Base-by-base conservation (phyloP, 2,329 filamentous ascomycete species). In the Sclerotinia sclerotiorum region DNA sequence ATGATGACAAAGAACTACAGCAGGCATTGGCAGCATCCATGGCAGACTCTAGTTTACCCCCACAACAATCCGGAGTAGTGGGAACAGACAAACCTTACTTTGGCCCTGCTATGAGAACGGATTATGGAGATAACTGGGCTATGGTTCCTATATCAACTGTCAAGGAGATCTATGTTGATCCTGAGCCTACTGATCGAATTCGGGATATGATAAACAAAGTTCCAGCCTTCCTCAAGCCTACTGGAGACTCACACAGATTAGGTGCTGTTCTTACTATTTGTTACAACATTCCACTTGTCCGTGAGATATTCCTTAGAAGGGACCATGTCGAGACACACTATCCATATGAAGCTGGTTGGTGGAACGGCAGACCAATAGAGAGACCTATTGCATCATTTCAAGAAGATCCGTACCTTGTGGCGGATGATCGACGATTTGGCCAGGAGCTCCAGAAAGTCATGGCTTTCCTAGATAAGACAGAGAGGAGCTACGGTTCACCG, bases 381-480 rank as follows among this genome's bases (percentile, higher is more conserved):
- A 39, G 68, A 13, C 67, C 72, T 27, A 56, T 57, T 17, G 56
- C 68, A 24, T 49, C 66, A 39, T 65, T 67, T 44, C 69, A 73
- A 5, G 71, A 65, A 70, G 63, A 60, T 54, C 68, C 48, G 52
- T 69, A 54, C 69, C 71, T 29, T 55, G 76, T 46, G 65, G 73
- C 44, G 77, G 76, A 60, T 76, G 81, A 17, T 76, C 80, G 24
- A 87, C 89, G 75, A 72, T 88, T 2, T 87, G 89, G 63, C 5
- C 62, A 66, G 32, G 67, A 69, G 49, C 8, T 69, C 8, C 67
- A 69, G 72, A 84, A 87, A 19, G 76, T 90, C 6, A 83, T 90
- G 79, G 87, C 86, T 13, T 89, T 90, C 70, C 80, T 90, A 3
- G 87, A 89, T 68, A 79, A 77, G 13, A 87, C 87, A 0, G 84